Evolutionary conservation across 768 basidiomycete species (phyloP), one percentile per base, ranked within the genome.

Genomic region (Trametes maxima): DNA sequence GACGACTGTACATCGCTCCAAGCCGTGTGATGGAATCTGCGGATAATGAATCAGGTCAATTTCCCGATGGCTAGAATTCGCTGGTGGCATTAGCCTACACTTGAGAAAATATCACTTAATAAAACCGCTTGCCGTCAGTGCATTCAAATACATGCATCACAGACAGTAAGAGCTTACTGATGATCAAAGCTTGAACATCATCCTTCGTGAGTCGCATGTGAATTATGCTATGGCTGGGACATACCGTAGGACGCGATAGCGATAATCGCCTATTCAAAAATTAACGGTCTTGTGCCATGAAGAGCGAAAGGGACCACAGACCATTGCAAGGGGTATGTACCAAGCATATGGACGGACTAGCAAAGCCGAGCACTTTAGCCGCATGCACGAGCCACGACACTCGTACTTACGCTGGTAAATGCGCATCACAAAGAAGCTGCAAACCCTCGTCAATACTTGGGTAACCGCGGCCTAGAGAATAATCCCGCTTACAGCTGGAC

Each of bases 171-270:
- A 8, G 28, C 28, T 33, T 8, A 33, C 28, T 8, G 28, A 33
- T 33, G 28, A 33, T 33, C 43, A n/a, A 8, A 44, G 8, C 43
- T 14, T 48, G 3, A 33, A 6, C 17, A 28, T 33, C 3, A 14
- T 14, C 14, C 21, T n/a, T 33, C 19, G 11, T 5, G 12, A 11
- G 17, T 11, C 22, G 12, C 14, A 16, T 48, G n/a, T 33, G 28
- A 8, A 33, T 33, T 8, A 8, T 33, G 8, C 21, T 12, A 11
- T 24, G 3, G 13, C 19, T 25, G 17, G 17, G 25, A 46, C 58
- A 45, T 21, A 59, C 58, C 35, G n/a, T 50, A 59, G n/a, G 58
- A 59, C 19, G 58, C 58, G 5, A 59, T 5, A n/a, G 58, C 58
- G 36, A 53, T 12, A 10, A 45, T 16, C 8, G 43, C 58, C 58